Percentiles rank a stretch among this genome's conserved stretches.
Evolutionary conservation across 1,284 basidiomycete genomes (phyloP).

Genomic region (Leccinum solheimii): DNA sequence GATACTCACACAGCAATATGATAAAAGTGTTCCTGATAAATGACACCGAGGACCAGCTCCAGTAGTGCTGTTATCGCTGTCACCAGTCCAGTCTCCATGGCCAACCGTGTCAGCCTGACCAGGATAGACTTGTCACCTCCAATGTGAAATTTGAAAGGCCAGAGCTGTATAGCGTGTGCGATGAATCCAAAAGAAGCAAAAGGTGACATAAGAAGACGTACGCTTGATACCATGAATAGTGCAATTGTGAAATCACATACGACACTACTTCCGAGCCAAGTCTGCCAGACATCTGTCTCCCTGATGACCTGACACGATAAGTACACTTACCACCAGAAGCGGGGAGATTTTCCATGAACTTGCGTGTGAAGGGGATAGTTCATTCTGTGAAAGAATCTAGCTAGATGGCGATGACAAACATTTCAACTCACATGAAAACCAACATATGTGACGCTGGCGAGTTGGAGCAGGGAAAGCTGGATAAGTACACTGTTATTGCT

Average conservation of each 20-base stretch:
- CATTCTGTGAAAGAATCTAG: background rate
- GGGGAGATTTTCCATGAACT: background rate
- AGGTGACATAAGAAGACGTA: constrained; percentile 4
- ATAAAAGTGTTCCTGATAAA: background rate
- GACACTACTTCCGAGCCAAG: constrained; percentile 25
- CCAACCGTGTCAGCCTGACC: constrained; percentile 22
- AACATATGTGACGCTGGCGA: constrained; percentile 10
- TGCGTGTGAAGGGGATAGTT: background rate
- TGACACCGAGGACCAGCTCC: constrained; percentile 19
- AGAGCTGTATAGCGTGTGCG: constrained; percentile 13
- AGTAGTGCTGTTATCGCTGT: constrained; percentile 21
- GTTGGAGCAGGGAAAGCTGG: constrained; percentile 18
- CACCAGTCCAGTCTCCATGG: constrained; percentile 29
- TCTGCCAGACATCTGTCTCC: constrained; percentile 11
- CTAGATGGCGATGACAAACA: background rate
- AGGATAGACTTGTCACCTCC: constrained; percentile 6
- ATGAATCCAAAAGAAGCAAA: background rate
- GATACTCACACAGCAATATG: constrained; percentile 26
- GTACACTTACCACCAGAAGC: constrained; percentile 2
- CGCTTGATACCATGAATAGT: constrained; percentile 20
- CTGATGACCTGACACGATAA: too few species aligned
- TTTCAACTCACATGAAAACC: constrained; percentile 1
- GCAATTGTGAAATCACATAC: constrained; percentile 25
- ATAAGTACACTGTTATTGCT: background rate
- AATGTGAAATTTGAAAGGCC: constrained; percentile 10